These are phyloP conservation scores for Leishmania major DNA, from an alignment of 208 protist species.

Conservation along the genomic window DNA sequence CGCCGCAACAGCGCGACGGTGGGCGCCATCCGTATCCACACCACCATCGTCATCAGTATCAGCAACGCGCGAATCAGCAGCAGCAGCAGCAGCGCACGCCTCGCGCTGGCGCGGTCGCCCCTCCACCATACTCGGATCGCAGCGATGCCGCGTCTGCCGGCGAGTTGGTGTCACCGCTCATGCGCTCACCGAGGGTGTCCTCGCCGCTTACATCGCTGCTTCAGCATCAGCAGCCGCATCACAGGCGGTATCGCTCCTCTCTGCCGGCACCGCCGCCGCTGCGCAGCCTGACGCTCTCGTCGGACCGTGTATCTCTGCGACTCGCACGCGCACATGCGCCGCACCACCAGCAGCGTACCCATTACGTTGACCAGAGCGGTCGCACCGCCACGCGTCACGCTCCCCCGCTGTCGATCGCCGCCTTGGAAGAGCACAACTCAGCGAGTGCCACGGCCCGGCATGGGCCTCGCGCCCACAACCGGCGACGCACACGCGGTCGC, in stretches of 20 bases:
- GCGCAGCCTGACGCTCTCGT: constrained; percentile 10
- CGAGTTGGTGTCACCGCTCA: neutral
- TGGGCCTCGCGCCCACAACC: neutral
- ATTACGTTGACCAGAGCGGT: neutral
- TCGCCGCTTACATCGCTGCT: neutral
- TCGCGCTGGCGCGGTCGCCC: neutral
- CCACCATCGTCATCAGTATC: constrained; percentile 11
- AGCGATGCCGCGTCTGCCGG: neutral
- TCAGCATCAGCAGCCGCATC: neutral
- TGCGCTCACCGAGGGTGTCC: neutral
- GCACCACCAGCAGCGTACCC: neutral
- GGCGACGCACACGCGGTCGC: neutral
- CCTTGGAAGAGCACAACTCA: neutral
- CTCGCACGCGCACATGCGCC: neutral
- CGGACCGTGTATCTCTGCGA: neutral
- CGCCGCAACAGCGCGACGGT: neutral
- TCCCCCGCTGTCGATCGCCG: neutral
- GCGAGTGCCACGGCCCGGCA: neutral
- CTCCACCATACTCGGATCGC: neutral
- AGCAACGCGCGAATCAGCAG: neutral
- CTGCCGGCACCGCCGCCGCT: constrained; percentile 27
- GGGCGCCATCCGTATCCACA: neutral
- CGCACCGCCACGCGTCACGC: neutral
- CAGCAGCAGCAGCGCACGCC: neutral
- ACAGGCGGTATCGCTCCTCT: constrained; percentile 18